Evolutionary conservation across 805 yeast species (phyloP).

Genomic region (Lipomyces anomalus): DNA sequence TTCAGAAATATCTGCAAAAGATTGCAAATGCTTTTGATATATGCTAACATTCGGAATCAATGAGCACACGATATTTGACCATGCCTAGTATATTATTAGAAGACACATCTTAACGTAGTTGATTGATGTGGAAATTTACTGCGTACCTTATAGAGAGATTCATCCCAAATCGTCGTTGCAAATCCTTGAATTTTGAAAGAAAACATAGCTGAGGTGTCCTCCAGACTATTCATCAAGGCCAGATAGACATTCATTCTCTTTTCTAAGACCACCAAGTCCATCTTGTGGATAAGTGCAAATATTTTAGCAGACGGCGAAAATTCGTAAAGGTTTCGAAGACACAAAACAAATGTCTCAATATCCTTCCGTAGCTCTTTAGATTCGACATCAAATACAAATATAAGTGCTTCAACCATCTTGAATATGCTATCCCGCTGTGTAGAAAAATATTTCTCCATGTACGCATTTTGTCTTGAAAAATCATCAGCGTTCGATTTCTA

Average conservation of each 20-base stretch:
- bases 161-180: constrained; percentile 97
- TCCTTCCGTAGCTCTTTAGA: constrained; percentile 87
- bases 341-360: constrained; percentile 81
- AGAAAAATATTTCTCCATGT: constrained; percentile 88
- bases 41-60: constrained; percentile 84
- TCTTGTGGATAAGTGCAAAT: constrained; percentile 86
- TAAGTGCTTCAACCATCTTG: constrained; percentile 90
- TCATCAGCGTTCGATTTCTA: neutral
- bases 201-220: constrained; percentile 49
- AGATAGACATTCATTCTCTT: constrained; percentile 55
- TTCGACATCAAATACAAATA: constrained; percentile 95
- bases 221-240: constrained; percentile 77
- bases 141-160: constrained; percentile 71
- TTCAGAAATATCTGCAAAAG: constrained; percentile 64
- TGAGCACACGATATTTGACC: constrained; percentile 95
- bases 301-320: constrained; percentile 88
- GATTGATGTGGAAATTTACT: neutral
- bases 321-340: constrained; percentile 72
- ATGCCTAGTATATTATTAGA: constrained; percentile 44
- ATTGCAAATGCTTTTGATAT: constrained; percentile 68
- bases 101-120: neutral
- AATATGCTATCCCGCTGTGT: constrained; percentile 88
- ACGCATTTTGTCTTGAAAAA: constrained; percentile 69
- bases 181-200: constrained; percentile 51
- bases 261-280: constrained; percentile 66